A percentile compares a stretch with the other conserved stretches of the same genome.
Evolutionary conservation across 2,329 filamentous ascomycete species (phyloP).

Genomic region (Chrysoporthe austroafricana): DNA sequence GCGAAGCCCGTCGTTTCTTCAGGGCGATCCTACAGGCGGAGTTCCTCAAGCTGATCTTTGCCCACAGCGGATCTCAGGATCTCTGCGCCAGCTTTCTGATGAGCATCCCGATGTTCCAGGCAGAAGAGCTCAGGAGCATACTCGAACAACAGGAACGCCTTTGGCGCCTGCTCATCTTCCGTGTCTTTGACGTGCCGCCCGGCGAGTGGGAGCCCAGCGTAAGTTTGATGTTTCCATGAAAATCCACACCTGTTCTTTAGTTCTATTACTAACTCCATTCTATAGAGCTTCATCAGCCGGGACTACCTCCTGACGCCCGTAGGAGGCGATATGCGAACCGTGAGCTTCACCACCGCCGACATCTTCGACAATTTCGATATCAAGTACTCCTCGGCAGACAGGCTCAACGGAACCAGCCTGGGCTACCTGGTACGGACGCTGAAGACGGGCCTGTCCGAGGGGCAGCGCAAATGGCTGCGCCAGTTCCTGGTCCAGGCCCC

Average conservation of each 20-base stretch:
- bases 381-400: too few relatives aligned
- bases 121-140: background rate
- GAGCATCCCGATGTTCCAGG: background rate
- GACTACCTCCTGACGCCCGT: background rate
- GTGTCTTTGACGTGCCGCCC: background rate
- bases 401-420: constrained; percentile 1
- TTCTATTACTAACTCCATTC: background rate
- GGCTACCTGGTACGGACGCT: background rate
- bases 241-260: background rate
- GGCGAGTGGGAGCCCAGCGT: background rate
- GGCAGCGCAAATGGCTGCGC: background rate
- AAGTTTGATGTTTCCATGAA: background rate
- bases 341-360: background rate
- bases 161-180: background rate
- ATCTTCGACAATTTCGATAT: background rate
- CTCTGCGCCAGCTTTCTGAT: background rate
- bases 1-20: background rate
- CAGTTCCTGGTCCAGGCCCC: background rate
- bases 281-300: background rate
- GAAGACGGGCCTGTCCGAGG: background rate
- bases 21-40: background rate
- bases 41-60: constrained; percentile 1
- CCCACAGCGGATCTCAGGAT: background rate
- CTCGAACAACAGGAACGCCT: background rate
- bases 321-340: too few relatives aligned